These are phyloP conservation scores for Phytophthora lateralis DNA, from an alignment of 352 stramenopile genomes.

Conservation along the genomic window DNA sequence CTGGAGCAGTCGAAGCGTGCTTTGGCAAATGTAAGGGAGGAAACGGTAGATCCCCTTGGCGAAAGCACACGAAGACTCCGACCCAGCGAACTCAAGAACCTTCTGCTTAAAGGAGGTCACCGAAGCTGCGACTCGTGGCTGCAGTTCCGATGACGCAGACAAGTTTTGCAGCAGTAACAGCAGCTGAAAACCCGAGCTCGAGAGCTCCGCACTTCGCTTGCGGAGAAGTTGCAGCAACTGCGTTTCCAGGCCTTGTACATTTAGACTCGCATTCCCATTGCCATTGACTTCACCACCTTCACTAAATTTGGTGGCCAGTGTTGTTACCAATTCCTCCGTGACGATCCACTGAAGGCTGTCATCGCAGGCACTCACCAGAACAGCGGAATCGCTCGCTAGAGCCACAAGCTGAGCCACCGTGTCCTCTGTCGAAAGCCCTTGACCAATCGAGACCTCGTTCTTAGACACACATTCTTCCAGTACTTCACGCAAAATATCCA, in stretches of 20 bases:
- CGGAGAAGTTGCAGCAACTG: constrained; percentile 38
- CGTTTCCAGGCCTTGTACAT: constrained; percentile 8
- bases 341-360: constrained; percentile 72
- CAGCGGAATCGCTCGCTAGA: constrained; percentile 39
- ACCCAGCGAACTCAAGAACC: constrained; percentile 43
- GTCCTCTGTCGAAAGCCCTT: not conserved
- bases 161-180: constrained; percentile 53
- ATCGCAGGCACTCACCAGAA: constrained; percentile 49
- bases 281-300: constrained; percentile 7
- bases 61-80: constrained; percentile 34
- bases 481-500: constrained; percentile 54
- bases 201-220: constrained; percentile 43
- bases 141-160: constrained; percentile 7
- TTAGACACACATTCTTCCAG: constrained; percentile 38
- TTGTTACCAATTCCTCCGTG: constrained; percentile 48
- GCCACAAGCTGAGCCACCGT: constrained; percentile 38
- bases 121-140: constrained; percentile 15
- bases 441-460: not conserved
- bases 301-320: constrained; percentile 34
- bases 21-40: constrained; percentile 65
- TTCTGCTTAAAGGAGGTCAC: constrained; percentile 48
- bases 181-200: constrained; percentile 51
- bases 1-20: constrained; percentile 45
- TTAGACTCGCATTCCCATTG: constrained; percentile 13
- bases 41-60: constrained; percentile 50